Evolutionary conservation across 768 basidiomycete species (phyloP), one percentile per base, ranked within the genome.

Genomic region (Grammothele lineata): DNA sequence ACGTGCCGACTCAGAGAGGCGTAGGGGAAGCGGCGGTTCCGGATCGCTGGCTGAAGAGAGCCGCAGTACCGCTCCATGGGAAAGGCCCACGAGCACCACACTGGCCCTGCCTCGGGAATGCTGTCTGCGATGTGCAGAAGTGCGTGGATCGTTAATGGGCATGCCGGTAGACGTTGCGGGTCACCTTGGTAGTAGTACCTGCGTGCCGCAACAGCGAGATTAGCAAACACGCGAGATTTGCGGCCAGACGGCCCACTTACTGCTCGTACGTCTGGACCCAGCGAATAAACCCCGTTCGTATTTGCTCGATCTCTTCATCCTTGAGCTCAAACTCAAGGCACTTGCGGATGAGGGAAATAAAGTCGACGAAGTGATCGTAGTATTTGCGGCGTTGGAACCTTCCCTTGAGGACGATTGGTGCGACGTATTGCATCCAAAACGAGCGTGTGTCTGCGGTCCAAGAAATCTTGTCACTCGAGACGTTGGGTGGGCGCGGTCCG

Each of bases 61-160:
- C 57, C 58, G 41, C 63, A 63, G 27, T 50, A 59, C 2, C 55
- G 56, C 45, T 65, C 62, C 54, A 63, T 65, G 3, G 57, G 54
- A 37, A 63, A 65, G 18, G 62, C 57, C 63, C 63, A 65, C 11
- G 39, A 47, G 10, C 37, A 24, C 57, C 63, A 60, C 5, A 55
- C 50, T 12, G 58, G 61, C 3, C 57, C 61, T 4, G 34, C 30
- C 8, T 12, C 23, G 18, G 42, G 44, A 27, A 65, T 65, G 43
- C 56, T 55, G 40, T 62, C 58, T 0, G 53, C 58, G 32, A 65
- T 51, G 37, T 66, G 64, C 4, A 66, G 51, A 1, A 65, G 47
- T 0, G 56, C 64, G 43, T 69, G 67, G 3, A 69, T 49, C 0
- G 65, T 63, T 0, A 68, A 32, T 0, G 59, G 56, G 40, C 69